Conservation (phyloP, 441 rosid genomes). For the Eruca vesicaria region DNA sequence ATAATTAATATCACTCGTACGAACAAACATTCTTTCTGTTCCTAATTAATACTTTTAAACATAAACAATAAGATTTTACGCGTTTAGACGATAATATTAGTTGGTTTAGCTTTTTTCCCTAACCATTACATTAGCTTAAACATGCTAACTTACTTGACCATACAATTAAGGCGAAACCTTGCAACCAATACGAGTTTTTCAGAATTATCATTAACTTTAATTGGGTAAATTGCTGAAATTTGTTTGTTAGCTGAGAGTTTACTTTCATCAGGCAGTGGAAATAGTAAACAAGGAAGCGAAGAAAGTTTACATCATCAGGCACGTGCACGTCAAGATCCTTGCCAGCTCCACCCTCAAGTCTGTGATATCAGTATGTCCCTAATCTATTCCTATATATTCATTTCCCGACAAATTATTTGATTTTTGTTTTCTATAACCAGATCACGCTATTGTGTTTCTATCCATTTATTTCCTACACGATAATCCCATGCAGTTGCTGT, state of each 20-base stretch:
- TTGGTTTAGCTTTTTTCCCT: slow-evolving; percentile 1
- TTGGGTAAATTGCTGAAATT: no score
- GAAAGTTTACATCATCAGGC: not conserved
- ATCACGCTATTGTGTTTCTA: slow-evolving; percentile 32
- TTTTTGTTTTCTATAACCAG: not conserved
- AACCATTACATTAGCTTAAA: no score
- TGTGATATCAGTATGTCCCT: slow-evolving; percentile 30
- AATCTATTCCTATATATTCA: slow-evolving; percentile 14
- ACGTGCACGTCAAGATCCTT: not conserved
- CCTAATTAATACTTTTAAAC: slow-evolving; percentile 7
- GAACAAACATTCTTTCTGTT: slow-evolving; percentile 38
- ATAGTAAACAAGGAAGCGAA: not conserved
- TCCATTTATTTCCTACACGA: slow-evolving; percentile 22
- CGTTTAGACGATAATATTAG: not conserved
- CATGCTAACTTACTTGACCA: no score
- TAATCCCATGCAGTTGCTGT: not conserved
- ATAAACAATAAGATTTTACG: slow-evolving; percentile 1
- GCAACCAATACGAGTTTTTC: no score
- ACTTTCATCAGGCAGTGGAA: no score
- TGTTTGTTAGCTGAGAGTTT: no score
- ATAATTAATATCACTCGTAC: slow-evolving; percentile 21
- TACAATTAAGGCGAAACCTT: no score
- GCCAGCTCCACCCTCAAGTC: slow-evolving; percentile 10
- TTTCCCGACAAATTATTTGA: slow-evolving; percentile 1
- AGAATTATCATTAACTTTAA: no score